Percentiles rank a stretch among this genome's conserved stretches.
Conservation (phyloP, 1,284 basidiomycete species). For the Anthracocystis panici-leucophaei region DNA sequence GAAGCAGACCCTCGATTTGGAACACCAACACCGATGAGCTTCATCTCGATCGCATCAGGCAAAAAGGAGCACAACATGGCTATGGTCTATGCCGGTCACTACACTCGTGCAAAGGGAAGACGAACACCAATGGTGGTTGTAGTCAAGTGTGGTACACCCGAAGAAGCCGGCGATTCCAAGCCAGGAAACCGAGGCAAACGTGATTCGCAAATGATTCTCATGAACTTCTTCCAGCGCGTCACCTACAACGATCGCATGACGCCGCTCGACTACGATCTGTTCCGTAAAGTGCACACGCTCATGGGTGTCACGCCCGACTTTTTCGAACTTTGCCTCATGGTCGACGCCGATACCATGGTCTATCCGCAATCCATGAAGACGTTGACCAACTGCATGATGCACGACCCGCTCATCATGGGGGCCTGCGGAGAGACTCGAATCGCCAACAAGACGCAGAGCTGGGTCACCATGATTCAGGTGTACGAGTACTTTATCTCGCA, state of each 20-base stretch:
- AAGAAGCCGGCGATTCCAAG: conserved; percentile 81
- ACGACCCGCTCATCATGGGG: conserved; percentile 99
- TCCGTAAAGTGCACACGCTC: conserved; percentile 93
- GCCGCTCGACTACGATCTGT: conserved; percentile 96
- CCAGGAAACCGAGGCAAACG: conserved; percentile 98
- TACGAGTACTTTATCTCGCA: conserved; percentile 99
- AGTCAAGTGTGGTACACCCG: conserved; percentile 94
- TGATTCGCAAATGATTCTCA: conserved; percentile 97
- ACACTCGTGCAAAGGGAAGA: conserved; percentile 78
- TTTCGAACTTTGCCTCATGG: conserved; percentile 98
- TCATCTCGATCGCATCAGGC: conserved; percentile 89
- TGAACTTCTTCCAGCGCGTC: conserved; percentile 99
- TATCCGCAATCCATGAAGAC: conserved; percentile 61
- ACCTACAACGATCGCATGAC: conserved; percentile 99
- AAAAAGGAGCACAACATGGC: conserved; percentile 91
- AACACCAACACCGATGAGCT: conserved; percentile 95
- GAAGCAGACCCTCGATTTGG: conserved; percentile 96
- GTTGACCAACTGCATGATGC: conserved; percentile 84
- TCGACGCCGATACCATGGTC: conserved; percentile 86
- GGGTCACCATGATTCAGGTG: conserved; percentile 98
- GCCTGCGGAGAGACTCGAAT: conserved; percentile 98
- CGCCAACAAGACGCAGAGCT: conserved; percentile 91
- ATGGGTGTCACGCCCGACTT: conserved; percentile 99
- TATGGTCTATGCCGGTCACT: conserved; percentile 99
- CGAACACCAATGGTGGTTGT: conserved; percentile 94